Evolutionary conservation across 805 yeast species (phyloP).

Genomic region (Lipomyces spencermartinsiae): DNA sequence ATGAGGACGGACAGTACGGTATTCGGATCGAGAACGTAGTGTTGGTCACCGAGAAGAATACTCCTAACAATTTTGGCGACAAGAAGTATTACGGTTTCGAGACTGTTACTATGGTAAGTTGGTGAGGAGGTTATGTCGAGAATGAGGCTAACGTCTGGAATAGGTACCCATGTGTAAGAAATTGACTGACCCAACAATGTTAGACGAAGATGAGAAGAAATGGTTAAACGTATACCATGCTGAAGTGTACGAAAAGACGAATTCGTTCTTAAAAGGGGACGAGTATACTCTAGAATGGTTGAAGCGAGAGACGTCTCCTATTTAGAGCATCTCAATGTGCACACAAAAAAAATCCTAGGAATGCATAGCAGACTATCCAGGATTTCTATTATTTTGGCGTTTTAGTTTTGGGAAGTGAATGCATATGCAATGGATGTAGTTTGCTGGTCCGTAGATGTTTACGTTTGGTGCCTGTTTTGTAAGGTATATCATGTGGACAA

Average conservation of each 20-base stretch:
- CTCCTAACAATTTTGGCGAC: constrained; percentile 58
- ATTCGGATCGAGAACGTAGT: constrained; percentile 88
- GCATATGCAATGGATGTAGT: background rate
- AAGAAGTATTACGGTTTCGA: constrained; percentile 71
- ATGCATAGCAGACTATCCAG: background rate
- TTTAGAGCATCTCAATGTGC: background rate
- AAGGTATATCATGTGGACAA: too few species aligned
- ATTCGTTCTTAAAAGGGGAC: constrained; percentile 60
- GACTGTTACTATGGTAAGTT: constrained; percentile 66
- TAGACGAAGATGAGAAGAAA: constrained; percentile 64
- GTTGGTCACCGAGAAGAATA: constrained; percentile 55
- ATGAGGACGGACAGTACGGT: constrained; percentile 88
- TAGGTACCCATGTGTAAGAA: constrained; percentile 75
- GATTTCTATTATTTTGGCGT: background rate
- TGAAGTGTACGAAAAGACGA: constrained; percentile 59
- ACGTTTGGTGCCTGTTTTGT: too few species aligned
- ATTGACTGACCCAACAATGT: constrained; percentile 66
- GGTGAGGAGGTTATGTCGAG: too few species aligned
- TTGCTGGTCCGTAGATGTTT: background rate
- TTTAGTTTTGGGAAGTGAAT: background rate
- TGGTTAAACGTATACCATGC: constrained; percentile 76
- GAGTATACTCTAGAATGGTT: constrained; percentile 74
- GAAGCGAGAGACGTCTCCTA: constrained; percentile 60
- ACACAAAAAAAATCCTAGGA: background rate
- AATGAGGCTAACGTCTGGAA: background rate